Conservation (phyloP, 768 basidiomycete genomes). For the Russula sp. region DNA sequence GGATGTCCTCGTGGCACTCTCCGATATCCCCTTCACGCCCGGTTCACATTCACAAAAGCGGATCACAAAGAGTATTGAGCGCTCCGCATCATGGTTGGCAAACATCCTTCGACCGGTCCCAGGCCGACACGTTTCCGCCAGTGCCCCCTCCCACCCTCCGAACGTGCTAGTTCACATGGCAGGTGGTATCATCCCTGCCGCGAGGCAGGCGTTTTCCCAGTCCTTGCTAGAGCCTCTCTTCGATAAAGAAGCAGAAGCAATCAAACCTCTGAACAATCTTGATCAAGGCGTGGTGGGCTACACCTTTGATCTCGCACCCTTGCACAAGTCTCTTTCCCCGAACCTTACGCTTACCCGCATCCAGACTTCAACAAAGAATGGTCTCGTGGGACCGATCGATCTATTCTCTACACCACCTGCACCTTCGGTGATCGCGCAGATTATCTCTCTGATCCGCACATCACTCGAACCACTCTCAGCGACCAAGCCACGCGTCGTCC, state of each 20-base stretch:
- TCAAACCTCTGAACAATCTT: slow-evolving; percentile 46
- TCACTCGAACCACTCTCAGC: slow-evolving; percentile 51
- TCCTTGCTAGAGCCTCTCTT: slow-evolving; percentile 49
- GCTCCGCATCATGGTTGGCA: slow-evolving; percentile 57
- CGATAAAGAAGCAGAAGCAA: slow-evolving; percentile 44
- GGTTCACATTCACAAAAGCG: slow-evolving; percentile 74
- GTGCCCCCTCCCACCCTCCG: slow-evolving; percentile 23
- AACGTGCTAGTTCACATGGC: slow-evolving; percentile 64
- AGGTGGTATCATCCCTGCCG: slow-evolving; percentile 47
- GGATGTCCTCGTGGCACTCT: slow-evolving; percentile 63
- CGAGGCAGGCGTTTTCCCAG: slow-evolving; percentile 58
- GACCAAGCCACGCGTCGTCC: slow-evolving; percentile 57
- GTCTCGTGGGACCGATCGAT: background rate
- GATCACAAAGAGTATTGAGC: slow-evolving; percentile 64
- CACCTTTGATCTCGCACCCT: slow-evolving; percentile 55
- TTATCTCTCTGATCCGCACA: slow-evolving; percentile 42
- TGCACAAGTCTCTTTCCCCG: slow-evolving; percentile 31
- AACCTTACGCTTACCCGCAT: background rate
- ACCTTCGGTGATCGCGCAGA: slow-evolving; percentile 3
- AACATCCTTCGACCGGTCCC: slow-evolving; percentile 38
- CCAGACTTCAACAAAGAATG: background rate
- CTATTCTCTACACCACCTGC: slow-evolving; percentile 6
- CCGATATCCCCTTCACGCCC: slow-evolving; percentile 59
- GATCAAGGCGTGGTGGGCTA: slow-evolving; percentile 71
- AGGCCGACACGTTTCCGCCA: slow-evolving; percentile 1